These are phyloP conservation scores for Suillus lakei DNA, from an alignment of 768 basidiomycete species.

Conservation along the genomic window DNA sequence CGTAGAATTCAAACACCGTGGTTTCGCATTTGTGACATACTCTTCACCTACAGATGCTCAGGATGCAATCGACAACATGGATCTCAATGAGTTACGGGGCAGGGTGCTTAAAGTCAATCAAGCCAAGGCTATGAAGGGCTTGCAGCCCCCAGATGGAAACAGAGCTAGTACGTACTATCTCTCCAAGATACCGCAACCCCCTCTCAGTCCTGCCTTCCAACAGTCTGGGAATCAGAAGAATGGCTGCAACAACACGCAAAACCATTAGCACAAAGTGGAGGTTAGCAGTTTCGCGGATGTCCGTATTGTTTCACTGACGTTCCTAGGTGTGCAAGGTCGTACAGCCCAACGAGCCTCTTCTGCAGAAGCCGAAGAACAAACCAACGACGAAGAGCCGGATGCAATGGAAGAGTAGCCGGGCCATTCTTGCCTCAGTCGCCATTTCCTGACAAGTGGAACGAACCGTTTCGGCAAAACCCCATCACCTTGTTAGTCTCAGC, in stretches of 20 bases:
- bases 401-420: slow-evolving; percentile 70
- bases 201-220: slow-evolving; percentile 10
- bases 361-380: slow-evolving; percentile 31
- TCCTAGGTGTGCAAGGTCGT: slow-evolving; percentile 59
- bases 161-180: slow-evolving; percentile 65
- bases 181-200: slow-evolving; percentile 4
- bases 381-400: slow-evolving; percentile 45
- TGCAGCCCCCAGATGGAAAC: slow-evolving; percentile 67
- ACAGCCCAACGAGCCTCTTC: slow-evolving; percentile 35
- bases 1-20: slow-evolving; percentile 81
- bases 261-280: slow-evolving; percentile 75
- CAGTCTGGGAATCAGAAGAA: slow-evolving; percentile 97
- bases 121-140: slow-evolving; percentile 80
- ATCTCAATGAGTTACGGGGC: slow-evolving; percentile 86
- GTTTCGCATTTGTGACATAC: slow-evolving; percentile 93
- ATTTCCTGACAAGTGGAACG: slow-evolving; percentile 2
- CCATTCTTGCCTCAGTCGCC: no score
- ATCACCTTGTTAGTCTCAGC: not conserved
- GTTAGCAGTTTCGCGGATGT: slow-evolving; percentile 38
- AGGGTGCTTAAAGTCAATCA: slow-evolving; percentile 82
- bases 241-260: slow-evolving; percentile 87
- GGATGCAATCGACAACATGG: slow-evolving; percentile 99
- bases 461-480: not conserved
- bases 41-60: slow-evolving; percentile 81
- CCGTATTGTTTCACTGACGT: slow-evolving; percentile 7